phyloP scores from a whole-genome alignment of 2,329 filamentous ascomycete species.

The Penicillium hesseltinei region DNA sequence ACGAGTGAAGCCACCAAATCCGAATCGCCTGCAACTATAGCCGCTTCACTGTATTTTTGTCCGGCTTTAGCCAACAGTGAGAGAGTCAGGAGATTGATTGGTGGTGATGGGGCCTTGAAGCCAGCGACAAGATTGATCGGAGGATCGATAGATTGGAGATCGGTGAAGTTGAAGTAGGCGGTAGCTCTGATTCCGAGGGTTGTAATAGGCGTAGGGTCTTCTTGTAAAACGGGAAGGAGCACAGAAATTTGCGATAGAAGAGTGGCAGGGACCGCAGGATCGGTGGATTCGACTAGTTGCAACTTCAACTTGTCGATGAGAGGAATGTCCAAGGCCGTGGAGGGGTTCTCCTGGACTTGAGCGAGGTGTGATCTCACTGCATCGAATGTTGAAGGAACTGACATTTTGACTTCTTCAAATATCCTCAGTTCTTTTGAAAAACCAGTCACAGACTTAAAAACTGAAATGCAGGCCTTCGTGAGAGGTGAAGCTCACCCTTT shows the following conservation, averaged over 20 bases:
- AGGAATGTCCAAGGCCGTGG: slow-evolving; percentile 46
- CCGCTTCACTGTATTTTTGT: slow-evolving; percentile 52
- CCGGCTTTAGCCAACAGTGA: slow-evolving; percentile 58
- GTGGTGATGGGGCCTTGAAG: slow-evolving; percentile 49
- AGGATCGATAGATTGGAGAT: slow-evolving; percentile 49
- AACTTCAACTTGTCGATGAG: slow-evolving; percentile 53
- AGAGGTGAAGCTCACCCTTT: background rate
- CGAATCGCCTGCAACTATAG: slow-evolving; percentile 56
- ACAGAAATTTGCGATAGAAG: slow-evolving; percentile 49
- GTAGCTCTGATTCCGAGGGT: slow-evolving; percentile 53
- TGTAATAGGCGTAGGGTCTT: slow-evolving; percentile 57
- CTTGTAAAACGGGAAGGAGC: slow-evolving; percentile 53
- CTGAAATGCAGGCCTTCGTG: background rate
- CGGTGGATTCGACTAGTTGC: slow-evolving; percentile 39
- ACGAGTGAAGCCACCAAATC: slow-evolving; percentile 56
- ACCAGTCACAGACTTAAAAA: background rate
- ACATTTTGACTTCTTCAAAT: slow-evolving; percentile 25
- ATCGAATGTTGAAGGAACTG: slow-evolving; percentile 36
- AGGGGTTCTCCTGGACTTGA: slow-evolving; percentile 45
- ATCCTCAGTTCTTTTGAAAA: background rate
- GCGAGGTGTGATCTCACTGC: slow-evolving; percentile 45
- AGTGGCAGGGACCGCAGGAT: slow-evolving; percentile 37
- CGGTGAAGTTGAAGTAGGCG: slow-evolving; percentile 49
- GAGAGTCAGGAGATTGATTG: slow-evolving; percentile 58
- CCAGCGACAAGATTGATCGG: slow-evolving; percentile 56